phyloP scores from a whole-genome alignment of 164 flowering plant species.

The Vitis vinifera region DNA sequence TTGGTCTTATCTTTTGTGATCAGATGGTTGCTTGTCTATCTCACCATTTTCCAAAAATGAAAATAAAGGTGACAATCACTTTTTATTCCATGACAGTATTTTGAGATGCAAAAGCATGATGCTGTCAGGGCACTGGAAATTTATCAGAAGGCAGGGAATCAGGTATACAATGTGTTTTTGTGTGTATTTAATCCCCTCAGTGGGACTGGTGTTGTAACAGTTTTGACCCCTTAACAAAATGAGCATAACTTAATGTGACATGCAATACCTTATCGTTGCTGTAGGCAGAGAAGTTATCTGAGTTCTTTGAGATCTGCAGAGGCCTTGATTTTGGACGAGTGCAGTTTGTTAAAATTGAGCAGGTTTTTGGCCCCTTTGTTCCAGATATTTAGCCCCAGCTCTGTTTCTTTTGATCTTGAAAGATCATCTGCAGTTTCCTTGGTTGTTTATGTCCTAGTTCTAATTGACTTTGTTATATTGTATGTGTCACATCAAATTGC shows the following conservation, averaged over 20 bases:
- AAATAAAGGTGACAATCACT: background rate
- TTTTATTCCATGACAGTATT: conserved; percentile 34
- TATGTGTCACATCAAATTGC: conserved; percentile 1
- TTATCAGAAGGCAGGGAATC: conserved; percentile 38
- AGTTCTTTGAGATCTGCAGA: conserved; percentile 47
- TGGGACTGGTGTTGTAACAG: too few species aligned
- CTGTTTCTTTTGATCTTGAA: background rate
- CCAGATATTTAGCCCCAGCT: background rate
- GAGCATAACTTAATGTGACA: too few species aligned
- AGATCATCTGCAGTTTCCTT: background rate
- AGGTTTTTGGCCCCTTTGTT: conserved; percentile 15
- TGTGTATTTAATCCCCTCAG: background rate
- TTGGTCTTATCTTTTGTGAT: background rate
- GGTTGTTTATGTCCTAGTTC: background rate
- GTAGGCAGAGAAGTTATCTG: conserved; percentile 47
- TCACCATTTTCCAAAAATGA: background rate
- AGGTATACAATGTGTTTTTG: conserved; percentile 28
- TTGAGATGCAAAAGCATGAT: conserved; percentile 58
- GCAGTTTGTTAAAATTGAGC: conserved; percentile 37
- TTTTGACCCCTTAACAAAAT: too few species aligned
- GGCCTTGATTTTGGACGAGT: conserved; percentile 30
- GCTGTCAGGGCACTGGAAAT: conserved; percentile 56
- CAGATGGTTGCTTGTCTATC: background rate
- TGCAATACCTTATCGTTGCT: conserved; percentile 3
- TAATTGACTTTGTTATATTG: background rate